phyloP scores from a whole-genome alignment of 148 eudicot genomes.

The Hydrangea macrophylla region DNA sequence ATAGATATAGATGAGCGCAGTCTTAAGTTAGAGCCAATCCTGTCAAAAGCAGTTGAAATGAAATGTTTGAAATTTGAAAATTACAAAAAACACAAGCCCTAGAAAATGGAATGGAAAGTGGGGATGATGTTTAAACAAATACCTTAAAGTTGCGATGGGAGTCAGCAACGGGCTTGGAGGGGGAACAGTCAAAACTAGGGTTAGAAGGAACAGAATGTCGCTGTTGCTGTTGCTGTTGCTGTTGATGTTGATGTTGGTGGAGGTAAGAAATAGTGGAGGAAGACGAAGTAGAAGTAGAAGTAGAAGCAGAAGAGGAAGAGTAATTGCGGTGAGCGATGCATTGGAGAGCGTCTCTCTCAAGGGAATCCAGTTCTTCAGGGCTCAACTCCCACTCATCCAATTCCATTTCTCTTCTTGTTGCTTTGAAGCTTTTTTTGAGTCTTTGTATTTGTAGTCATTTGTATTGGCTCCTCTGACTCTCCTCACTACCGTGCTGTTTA shows the following conservation, averaged over 20 bases:
- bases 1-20: no score
- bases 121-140: not conserved
- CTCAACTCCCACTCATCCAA: conserved; percentile 71
- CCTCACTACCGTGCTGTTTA: no score
- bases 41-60: not conserved
- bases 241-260: not conserved
- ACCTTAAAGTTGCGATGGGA: conserved; percentile 15
- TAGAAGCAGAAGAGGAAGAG: conserved; percentile 30
- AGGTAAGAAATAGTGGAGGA: conserved; percentile 7
- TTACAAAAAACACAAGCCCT: not conserved
- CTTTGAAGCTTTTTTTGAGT: no score
- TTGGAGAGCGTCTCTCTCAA: conserved; percentile 68
- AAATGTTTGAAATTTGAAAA: not conserved
- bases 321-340: conserved; percentile 66
- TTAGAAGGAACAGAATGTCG: conserved; percentile 1
- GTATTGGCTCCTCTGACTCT: not conserved
- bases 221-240: conserved; percentile 2
- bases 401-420: conserved; percentile 21
- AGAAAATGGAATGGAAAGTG: not conserved
- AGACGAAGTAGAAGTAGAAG: conserved; percentile 11
- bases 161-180: conserved; percentile 14
- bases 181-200: conserved; percentile 1
- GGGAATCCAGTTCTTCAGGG: conserved; percentile 59
- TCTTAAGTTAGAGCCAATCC: not conserved
- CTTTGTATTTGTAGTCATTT: no score